Percentiles rank a stretch among this genome's conserved stretches.
Conservation (phyloP, 768 basidiomycete species). For the Mycena vulgaris region DNA sequence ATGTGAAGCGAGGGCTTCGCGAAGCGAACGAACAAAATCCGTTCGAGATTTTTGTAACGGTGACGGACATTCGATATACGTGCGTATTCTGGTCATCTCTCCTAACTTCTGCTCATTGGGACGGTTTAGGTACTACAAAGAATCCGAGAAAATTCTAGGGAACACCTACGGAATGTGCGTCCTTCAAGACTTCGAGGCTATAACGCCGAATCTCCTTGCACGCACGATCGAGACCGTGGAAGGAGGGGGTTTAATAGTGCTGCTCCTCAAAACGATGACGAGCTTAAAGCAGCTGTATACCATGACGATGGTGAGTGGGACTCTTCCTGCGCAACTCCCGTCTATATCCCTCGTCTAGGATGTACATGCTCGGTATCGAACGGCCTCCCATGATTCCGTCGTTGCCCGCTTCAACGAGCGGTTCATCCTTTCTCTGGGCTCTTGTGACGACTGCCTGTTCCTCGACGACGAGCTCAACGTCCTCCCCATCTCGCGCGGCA, state of each 20-base stretch:
- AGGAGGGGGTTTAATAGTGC: slow-evolving; percentile 91
- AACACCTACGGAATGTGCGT: slow-evolving; percentile 98
- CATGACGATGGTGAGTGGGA: slow-evolving; percentile 80
- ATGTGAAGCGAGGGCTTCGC: slow-evolving; percentile 93
- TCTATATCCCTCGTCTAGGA: slow-evolving; percentile 68
- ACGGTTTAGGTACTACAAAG: slow-evolving; percentile 88
- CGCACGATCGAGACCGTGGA: slow-evolving; percentile 98
- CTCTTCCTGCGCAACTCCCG: not conserved
- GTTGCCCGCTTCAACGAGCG: slow-evolving; percentile 98
- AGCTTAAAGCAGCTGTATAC: slow-evolving; percentile 93
- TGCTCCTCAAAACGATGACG: slow-evolving; percentile 95
- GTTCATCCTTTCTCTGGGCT: slow-evolving; percentile 96
- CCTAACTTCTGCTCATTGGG: not conserved
- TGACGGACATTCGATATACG: slow-evolving; percentile 99
- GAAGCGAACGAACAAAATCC: slow-evolving; percentile 97
- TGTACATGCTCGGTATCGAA: slow-evolving; percentile 95
- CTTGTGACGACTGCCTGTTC: slow-evolving; percentile 92
- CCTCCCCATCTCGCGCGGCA: slow-evolving; percentile 94
- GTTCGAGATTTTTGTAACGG: slow-evolving; percentile 98
- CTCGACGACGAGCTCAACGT: slow-evolving; percentile 99
- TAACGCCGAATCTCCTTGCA: slow-evolving; percentile 97
- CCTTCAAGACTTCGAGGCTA: slow-evolving; percentile 97
- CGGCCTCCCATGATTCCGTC: slow-evolving; percentile 90
- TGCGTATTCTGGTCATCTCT: slow-evolving; percentile 56
- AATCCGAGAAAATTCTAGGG: slow-evolving; percentile 96